Evolutionary conservation across 495 filamentous ascomycete species (phyloP).

Genomic region (Penicillium ochrochloron): DNA sequence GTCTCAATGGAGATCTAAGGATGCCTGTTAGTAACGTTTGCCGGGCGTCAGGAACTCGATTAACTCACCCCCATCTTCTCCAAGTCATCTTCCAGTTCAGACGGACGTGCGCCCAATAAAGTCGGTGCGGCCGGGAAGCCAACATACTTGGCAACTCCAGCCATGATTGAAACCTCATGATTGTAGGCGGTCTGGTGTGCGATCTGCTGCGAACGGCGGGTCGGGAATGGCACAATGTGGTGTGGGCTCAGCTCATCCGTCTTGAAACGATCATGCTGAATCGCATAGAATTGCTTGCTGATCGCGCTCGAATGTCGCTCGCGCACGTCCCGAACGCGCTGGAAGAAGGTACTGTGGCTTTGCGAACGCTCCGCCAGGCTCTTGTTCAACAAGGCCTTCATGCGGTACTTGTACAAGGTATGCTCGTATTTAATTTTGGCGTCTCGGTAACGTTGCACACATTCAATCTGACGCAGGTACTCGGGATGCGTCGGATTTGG

Average conservation of each 20-base stretch:
- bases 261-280: constrained; percentile 87
- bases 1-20: constrained; percentile 47
- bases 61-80: constrained; percentile 85
- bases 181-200: constrained; percentile 86
- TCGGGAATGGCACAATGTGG: constrained; percentile 74
- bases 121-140: constrained; percentile 95
- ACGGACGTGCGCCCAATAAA: constrained; percentile 68
- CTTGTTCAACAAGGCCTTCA: constrained; percentile 70
- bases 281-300: constrained; percentile 85
- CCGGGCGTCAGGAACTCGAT: background rate
- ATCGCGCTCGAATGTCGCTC: constrained; percentile 78
- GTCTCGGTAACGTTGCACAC: constrained; percentile 77
- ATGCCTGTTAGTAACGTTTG: constrained; percentile 17
- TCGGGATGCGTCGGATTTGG: constrained; percentile 85
- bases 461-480: constrained; percentile 81
- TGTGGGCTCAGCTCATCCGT: constrained; percentile 81
- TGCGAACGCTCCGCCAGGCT: constrained; percentile 81
- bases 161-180: constrained; percentile 86
- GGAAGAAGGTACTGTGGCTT: constrained; percentile 83
- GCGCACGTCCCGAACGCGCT: constrained; percentile 77
- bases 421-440: constrained; percentile 78
- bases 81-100: constrained; percentile 83
- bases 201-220: constrained; percentile 71
- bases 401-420: constrained; percentile 69
- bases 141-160: constrained; percentile 89